Evolutionary conservation across 192 early-diverging fungal genomes (phyloP).

Genomic region (Mortierella claussenii): DNA sequence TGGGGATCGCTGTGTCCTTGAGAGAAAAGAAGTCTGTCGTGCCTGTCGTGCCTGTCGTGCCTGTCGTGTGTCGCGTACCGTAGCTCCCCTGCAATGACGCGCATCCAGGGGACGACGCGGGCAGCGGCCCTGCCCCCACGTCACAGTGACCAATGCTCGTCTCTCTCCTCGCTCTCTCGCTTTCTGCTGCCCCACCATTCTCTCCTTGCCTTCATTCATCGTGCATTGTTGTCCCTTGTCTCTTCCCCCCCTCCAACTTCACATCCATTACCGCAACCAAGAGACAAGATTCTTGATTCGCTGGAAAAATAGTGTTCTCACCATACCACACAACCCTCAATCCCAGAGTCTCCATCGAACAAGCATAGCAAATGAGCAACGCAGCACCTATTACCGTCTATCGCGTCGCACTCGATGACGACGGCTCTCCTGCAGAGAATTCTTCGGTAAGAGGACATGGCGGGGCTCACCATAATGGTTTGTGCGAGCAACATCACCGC

Average conservation of each 20-base stretch:
- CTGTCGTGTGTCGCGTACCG: no score
- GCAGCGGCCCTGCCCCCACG: neutral
- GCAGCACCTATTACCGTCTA: slow-evolving; percentile 22
- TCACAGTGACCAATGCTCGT: neutral
- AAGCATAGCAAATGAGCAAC: neutral
- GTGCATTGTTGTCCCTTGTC: neutral
- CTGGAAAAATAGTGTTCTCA: no score
- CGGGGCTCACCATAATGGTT: neutral
- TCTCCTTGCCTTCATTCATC: neutral
- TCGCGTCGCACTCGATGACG: slow-evolving; percentile 49
- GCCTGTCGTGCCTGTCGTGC: no score
- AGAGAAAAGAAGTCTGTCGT: no score
- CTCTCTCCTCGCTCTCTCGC: neutral
- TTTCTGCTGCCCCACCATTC: no score
- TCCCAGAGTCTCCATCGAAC: neutral
- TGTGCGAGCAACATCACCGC: neutral
- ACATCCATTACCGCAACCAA: neutral
- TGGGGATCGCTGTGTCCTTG: no score
- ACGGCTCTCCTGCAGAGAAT: slow-evolving; percentile 51
- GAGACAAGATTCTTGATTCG: neutral
- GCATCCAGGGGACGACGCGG: neutral
- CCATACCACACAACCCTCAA: no score
- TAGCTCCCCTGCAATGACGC: neutral
- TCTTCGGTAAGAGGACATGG: slow-evolving; percentile 21
- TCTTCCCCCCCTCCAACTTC: neutral